Percentiles rank a stretch among this genome's conserved stretches.
These are phyloP conservation scores for Asterochloris erici DNA, from an alignment of 139 green algal species.

Conservation along the genomic window DNA sequence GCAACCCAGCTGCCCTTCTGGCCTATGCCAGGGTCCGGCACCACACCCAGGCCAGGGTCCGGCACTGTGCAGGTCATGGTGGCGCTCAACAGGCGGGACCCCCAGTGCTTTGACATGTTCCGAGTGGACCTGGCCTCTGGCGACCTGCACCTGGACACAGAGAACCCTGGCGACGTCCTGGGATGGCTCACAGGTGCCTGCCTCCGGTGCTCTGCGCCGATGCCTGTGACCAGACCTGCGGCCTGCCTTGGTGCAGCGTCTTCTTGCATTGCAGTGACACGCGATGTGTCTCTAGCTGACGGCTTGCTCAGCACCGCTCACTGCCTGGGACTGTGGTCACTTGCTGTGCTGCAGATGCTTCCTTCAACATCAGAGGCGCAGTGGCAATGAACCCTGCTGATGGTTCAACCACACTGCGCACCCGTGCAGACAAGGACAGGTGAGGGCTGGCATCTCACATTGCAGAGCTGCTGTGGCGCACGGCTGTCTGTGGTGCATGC, in stretches of 20 bases:
- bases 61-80: background rate
- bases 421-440: background rate
- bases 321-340: no score
- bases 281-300: no score
- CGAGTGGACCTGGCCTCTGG: background rate
- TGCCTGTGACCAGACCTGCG: no score
- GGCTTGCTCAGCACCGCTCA: no score
- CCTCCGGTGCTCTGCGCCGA: no score
- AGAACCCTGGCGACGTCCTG: slow-evolving; percentile 20
- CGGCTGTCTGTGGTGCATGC: no score
- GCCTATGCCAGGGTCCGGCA: no score
- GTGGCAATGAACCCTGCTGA: slow-evolving; percentile 12
- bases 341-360: background rate
- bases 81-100: slow-evolving; percentile 15
- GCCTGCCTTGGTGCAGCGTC: no score
- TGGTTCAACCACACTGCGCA: slow-evolving; percentile 5
- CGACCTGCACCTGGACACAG: slow-evolving; percentile 9
- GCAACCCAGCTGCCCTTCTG: no score
- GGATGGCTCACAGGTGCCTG: slow-evolving; percentile 3
- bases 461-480: no score
- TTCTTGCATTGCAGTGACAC: no score
- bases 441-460: background rate
- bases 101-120: slow-evolving; percentile 18
- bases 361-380: slow-evolving; percentile 13
- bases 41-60: no score